phyloP scores from a whole-genome alignment of 176 grass and related monocot genomes.

The Hordeum marinum region DNA sequence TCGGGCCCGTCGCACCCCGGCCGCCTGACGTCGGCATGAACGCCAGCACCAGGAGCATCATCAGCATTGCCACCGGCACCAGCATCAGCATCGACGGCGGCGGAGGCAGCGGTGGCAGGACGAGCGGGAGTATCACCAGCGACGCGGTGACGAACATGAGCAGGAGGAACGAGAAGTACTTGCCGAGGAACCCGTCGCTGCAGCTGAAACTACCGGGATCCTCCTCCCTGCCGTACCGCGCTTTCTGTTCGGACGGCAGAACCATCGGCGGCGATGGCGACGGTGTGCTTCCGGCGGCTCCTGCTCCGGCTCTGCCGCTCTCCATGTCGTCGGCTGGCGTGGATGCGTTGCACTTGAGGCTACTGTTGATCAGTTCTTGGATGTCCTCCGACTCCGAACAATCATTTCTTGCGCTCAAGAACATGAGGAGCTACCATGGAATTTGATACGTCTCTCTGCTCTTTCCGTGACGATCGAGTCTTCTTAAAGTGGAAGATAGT shows the following conservation, averaged over 20 bases:
- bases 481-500: not conserved
- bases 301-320: not conserved
- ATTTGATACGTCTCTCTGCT: not conserved
- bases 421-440: slow-evolving; percentile 12
- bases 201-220: not conserved
- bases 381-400: slow-evolving; percentile 14
- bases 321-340: slow-evolving; percentile 21
- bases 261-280: not conserved
- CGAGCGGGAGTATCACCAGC: slow-evolving; percentile 74
- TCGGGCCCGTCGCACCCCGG: not conserved
- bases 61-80: slow-evolving; percentile 65
- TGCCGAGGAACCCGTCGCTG: not conserved
- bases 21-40: slow-evolving; percentile 48
- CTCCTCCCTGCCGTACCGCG: not conserved
- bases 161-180: slow-evolving; percentile 50
- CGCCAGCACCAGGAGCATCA: slow-evolving; percentile 58
- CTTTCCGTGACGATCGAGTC: not conserved
- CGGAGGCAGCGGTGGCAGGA: slow-evolving; percentile 78
- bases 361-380: slow-evolving; percentile 23
- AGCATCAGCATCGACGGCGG: slow-evolving; percentile 78
- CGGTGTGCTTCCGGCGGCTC: not conserved
- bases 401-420: slow-evolving; percentile 35
- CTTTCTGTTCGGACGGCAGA: slow-evolving; percentile 2
- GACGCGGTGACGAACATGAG: slow-evolving; percentile 61
- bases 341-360: not conserved